Percentiles rank a stretch among this genome's conserved stretches.
phyloP scores from a whole-genome alignment of 2,329 filamentous ascomycete species.

The Clarireedia monteithiana region DNA sequence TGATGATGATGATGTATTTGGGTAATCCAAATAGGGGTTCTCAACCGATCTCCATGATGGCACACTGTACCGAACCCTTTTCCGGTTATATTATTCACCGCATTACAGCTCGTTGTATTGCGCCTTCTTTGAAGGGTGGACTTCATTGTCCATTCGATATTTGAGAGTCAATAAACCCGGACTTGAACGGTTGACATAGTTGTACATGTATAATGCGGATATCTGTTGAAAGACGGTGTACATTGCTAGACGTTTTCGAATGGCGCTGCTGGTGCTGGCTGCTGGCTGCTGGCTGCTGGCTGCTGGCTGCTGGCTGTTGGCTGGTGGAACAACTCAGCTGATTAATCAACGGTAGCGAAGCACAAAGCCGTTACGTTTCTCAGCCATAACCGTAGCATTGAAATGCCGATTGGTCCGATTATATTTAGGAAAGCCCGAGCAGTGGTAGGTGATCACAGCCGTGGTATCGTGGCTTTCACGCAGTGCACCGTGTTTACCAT shows the following conservation, averaged over 20 bases:
- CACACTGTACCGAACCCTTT: not conserved
- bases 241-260: not conserved
- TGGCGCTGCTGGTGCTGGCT: not conserved
- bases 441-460: constrained; percentile 1
- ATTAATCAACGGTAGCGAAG: constrained; percentile 7
- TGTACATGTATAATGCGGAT: not conserved
- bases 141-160: not conserved
- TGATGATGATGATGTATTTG: not conserved
- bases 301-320: not conserved
- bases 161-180: not conserved
- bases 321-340: constrained; percentile 4
- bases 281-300: not conserved
- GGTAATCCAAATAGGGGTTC: constrained; percentile 3
- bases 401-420: not conserved
- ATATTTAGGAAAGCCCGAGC: not conserved
- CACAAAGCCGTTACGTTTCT: constrained; percentile 4
- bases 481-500: constrained; percentile 7
- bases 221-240: constrained; percentile 4
- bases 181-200: constrained; percentile 1
- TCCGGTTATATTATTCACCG: not conserved
- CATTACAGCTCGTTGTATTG: constrained; percentile 2
- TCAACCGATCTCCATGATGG: constrained; percentile 3
- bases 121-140: not conserved
- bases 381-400: not conserved
- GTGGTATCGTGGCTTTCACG: constrained; percentile 9